Conservation (phyloP, 1,139 yeast genomes). For the Barnettozyma hawaiiensis region DNA sequence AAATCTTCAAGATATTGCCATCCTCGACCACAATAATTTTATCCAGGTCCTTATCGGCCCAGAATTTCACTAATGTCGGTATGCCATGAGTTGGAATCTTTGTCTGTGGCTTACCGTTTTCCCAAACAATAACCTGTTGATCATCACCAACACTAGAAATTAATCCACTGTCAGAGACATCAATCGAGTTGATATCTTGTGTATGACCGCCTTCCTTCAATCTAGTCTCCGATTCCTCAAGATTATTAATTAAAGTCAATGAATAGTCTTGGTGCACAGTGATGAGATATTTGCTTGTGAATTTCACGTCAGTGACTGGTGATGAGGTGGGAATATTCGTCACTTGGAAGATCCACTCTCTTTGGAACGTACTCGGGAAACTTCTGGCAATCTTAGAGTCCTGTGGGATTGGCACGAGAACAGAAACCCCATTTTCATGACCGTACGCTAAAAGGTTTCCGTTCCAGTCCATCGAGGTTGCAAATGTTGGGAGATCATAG, state of each 20-base stretch:
- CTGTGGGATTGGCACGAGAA: conserved; percentile 22
- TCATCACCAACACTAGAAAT: conserved; percentile 32
- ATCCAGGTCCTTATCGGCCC: conserved; percentile 31
- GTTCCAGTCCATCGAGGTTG: conserved; percentile 21
- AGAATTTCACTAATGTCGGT: conserved; percentile 29
- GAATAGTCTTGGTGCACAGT: conserved; percentile 18
- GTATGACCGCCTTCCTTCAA: conserved; percentile 21
- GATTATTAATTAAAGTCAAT: conserved; percentile 18
- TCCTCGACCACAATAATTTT: conserved; percentile 31
- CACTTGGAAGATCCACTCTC: conserved; percentile 23
- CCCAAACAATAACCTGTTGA: conserved; percentile 29
- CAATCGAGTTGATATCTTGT: conserved; percentile 29
- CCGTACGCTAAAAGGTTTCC: conserved; percentile 20
- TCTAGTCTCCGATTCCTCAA: conserved; percentile 14
- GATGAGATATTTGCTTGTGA: conserved; percentile 21
- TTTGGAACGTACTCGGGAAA: conserved; percentile 21
- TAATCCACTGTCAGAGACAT: conserved; percentile 28
- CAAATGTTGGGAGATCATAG: conserved; percentile 20
- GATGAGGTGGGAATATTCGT: conserved; percentile 10
- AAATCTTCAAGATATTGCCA: conserved; percentile 27
- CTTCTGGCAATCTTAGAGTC: conserved; percentile 19
- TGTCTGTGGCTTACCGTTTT: conserved; percentile 15
- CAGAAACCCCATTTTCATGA: conserved; percentile 18
- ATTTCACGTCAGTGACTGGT: conserved; percentile 15
- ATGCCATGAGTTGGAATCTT: conserved; percentile 20